A percentile compares a stretch with the other conserved stretches of the same genome.
phyloP scores from a whole-genome alignment of 1,284 basidiomycete species.

The Puccinia coronata region DNA sequence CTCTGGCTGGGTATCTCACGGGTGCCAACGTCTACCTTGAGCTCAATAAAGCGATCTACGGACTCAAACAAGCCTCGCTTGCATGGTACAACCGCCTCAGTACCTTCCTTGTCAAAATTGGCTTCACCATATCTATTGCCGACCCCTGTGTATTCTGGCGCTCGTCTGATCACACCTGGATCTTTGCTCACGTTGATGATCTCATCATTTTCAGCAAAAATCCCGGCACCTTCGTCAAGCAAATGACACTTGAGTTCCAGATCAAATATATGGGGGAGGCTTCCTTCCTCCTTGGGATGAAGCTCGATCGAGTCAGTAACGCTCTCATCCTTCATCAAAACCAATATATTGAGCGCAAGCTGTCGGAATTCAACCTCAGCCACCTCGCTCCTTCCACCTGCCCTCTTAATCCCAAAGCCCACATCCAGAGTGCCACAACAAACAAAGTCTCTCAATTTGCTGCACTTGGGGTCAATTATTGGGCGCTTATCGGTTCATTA shows the following conservation, averaged over 20 bases:
- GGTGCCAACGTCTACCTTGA: not conserved
- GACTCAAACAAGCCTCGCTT: no score
- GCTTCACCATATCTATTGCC: not conserved
- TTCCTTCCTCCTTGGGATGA: not conserved
- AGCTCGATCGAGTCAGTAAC: not conserved
- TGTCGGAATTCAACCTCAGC: no score
- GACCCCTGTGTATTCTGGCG: not conserved
- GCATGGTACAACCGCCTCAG: not conserved
- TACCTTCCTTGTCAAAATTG: not conserved
- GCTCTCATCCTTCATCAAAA: not conserved
- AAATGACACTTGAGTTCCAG: not conserved
- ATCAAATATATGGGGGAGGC: constrained; percentile 7
- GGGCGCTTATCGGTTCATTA: no score
- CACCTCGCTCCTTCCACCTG: no score
- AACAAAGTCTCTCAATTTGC: no score
- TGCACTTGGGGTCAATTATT: no score
- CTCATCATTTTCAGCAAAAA: not conserved
- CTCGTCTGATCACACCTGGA: not conserved
- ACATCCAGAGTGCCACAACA: no score
- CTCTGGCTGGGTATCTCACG: not conserved
- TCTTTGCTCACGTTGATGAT: not conserved
- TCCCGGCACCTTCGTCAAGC: not conserved
- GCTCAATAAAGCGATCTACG: not conserved
- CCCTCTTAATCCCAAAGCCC: no score
- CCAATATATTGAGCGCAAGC: no score